These are phyloP conservation scores for Hanseniaspora mollemarum DNA, from an alignment of 805 yeast species.

Conservation along the genomic window DNA sequence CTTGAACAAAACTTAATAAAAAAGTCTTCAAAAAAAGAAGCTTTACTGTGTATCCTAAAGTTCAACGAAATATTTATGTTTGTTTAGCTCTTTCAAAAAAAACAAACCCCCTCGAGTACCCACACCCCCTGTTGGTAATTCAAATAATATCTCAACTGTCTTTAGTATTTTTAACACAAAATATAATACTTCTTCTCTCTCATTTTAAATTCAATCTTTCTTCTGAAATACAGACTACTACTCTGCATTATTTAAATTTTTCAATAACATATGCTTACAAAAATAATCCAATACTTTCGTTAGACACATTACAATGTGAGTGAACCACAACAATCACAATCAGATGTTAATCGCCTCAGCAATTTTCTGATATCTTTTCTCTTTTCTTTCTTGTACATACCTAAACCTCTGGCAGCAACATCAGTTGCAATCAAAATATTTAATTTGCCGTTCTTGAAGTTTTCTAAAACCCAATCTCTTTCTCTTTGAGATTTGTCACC, in stretches of 20 bases:
- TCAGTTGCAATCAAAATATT: slow-evolving; percentile 99
- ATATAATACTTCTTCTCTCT: background rate
- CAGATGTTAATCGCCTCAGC: background rate
- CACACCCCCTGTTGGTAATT: too few relatives aligned
- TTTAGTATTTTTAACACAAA: background rate
- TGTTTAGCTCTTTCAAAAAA: background rate
- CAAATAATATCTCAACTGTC: background rate
- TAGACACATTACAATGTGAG: too few relatives aligned
- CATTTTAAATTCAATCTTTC: background rate
- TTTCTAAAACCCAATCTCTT: slow-evolving; percentile 96
- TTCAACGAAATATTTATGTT: too few relatives aligned
- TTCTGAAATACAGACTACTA: too few relatives aligned
- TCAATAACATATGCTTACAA: too few relatives aligned
- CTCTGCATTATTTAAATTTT: too few relatives aligned
- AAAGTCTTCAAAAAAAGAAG: background rate
- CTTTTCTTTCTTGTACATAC: slow-evolving; percentile 50
- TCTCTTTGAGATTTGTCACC: slow-evolving; percentile 97
- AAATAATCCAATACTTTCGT: background rate
- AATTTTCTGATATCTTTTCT: background rate
- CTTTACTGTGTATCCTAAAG: too few relatives aligned
- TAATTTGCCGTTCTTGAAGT: slow-evolving; percentile 83
- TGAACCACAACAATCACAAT: background rate
- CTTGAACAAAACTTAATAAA: background rate
- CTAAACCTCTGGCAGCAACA: slow-evolving; percentile 99
- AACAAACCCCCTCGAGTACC: background rate